Base-by-base conservation (phyloP, 2,329 filamentous ascomycete species). In the Camillea tinctor region DNA sequence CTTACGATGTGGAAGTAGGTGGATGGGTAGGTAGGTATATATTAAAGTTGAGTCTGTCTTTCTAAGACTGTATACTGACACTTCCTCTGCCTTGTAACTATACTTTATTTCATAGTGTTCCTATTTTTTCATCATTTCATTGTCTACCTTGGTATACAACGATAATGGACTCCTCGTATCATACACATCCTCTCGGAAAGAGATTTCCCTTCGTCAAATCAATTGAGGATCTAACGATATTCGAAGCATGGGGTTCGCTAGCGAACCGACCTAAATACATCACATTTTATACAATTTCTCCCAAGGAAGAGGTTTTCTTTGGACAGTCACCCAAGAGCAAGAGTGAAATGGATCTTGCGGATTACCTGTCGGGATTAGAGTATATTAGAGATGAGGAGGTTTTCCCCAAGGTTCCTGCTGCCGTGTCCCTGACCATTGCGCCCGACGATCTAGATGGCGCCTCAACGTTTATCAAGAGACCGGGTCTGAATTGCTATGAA, bases 321-420 rank as follows among this genome's bases (percentile, higher is more conserved):
- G 55, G 55, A 5, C 24, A 52, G 52, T 17, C 52, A 20, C 23
- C 26, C 19, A 58, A 52, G 30, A 24, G 40, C 23, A 60, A 50
- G 48, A 52, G 40, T 36, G 49, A 58, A 15, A 58, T 60, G 49
- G 30, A 52, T 55, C 20, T 60, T 52, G 54, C 21, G 30, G 55
- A 60, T 2, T 60, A 58, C 23, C 49, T 13, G 21, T 44, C 11
- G 54, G 44, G 36, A 24, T 48, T 61, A 6, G 53, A 58, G 50
- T 52, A 44, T 52, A 50, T 61, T 52, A 36, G 17, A 4, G 59
- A 61, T 40, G 56, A 61, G 56, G 56, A 61, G n/a, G 24, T 61
- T 30, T 61, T 58, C 36, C 59, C 59, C 54, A 21, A 48, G 23
- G 53, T 61, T 17, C 53, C 56, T 22, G 53, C 52, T 40, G 30